Evolutionary conservation across 2,329 filamentous ascomycete genomes (phyloP).

Genomic region (Aspergillus sp.): DNA sequence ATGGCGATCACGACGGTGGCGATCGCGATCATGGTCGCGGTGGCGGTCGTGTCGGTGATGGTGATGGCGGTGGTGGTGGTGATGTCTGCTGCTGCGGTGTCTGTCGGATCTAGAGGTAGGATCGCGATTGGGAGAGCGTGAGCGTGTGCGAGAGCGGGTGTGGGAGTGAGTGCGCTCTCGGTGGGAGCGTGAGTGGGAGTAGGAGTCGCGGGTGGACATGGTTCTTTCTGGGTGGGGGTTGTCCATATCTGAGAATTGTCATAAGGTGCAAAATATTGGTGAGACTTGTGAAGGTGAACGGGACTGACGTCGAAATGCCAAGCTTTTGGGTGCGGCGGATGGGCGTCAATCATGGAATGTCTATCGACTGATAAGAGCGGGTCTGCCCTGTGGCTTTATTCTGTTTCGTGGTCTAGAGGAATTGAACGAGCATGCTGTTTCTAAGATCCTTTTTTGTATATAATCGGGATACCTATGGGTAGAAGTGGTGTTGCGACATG

Average conservation of each 20-base stretch:
- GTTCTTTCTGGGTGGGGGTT: neutral
- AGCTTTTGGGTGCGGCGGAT: neutral
- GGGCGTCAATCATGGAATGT: no score
- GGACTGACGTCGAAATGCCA: constrained; percentile 2
- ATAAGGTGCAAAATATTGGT: neutral
- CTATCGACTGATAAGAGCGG: neutral
- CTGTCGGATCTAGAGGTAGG: constrained; percentile 20
- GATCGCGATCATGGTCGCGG: constrained; percentile 21
- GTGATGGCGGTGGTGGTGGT: constrained; percentile 33
- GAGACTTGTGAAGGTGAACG: neutral
- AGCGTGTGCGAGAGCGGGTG: constrained; percentile 33
- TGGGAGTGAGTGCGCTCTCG: constrained; percentile 21
- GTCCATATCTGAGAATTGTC: neutral
- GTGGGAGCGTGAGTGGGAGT: constrained; percentile 18
- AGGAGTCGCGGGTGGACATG: constrained; percentile 10
- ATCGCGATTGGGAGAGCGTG: constrained; percentile 37
- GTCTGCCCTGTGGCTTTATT: neutral
- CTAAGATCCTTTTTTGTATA: neutral
- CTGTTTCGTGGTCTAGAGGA: neutral
- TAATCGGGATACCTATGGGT: neutral
- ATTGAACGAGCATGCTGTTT: neutral
- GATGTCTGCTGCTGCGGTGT: constrained; percentile 30
- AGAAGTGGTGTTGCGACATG: neutral
- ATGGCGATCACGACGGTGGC: constrained; percentile 14
- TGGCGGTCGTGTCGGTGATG: constrained; percentile 20